Conservation (phyloP, 495 filamentous ascomycete genomes). For the Aspergillus bridgeri region DNA sequence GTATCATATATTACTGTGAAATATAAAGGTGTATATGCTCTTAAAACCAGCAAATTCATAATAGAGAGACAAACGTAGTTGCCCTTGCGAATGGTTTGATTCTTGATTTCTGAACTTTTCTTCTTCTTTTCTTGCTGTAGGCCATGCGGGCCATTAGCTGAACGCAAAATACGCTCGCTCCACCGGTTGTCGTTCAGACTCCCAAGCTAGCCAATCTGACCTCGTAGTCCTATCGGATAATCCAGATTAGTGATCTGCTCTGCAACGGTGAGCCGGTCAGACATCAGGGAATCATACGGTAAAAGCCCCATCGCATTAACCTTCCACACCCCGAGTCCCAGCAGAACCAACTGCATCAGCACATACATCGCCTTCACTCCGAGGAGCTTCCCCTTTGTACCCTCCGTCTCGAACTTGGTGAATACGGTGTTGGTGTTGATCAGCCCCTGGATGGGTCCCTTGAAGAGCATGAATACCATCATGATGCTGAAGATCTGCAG, state of each 20-base stretch:
- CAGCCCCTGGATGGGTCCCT: constrained; percentile 85
- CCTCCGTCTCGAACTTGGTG: constrained; percentile 80
- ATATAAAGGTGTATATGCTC: background rate
- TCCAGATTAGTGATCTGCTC: constrained; percentile 10
- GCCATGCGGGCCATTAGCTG: constrained; percentile 22
- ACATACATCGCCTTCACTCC: constrained; percentile 84
- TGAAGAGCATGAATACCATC: constrained; percentile 99
- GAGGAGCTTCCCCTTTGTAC: constrained; percentile 66
- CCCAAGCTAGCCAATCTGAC: constrained; percentile 96
- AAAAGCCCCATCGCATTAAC: constrained; percentile 94
- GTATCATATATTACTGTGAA: background rate
- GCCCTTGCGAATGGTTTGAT: background rate
- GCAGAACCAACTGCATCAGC: constrained; percentile 73
- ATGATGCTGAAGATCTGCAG: constrained; percentile 99
- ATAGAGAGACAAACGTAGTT: background rate
- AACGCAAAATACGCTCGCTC: constrained; percentile 61
- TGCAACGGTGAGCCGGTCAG: background rate
- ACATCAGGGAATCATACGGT: constrained; percentile 56
- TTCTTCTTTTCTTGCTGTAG: background rate
- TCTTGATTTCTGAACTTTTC: background rate
- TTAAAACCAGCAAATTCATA: background rate
- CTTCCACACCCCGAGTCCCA: constrained; percentile 92
- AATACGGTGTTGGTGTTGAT: constrained; percentile 76
- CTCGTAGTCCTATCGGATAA: constrained; percentile 67
- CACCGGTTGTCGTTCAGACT: constrained; percentile 70